Base-by-base conservation (phyloP, 108 stramenopile species). In the Skeletonema potamos region DNA sequence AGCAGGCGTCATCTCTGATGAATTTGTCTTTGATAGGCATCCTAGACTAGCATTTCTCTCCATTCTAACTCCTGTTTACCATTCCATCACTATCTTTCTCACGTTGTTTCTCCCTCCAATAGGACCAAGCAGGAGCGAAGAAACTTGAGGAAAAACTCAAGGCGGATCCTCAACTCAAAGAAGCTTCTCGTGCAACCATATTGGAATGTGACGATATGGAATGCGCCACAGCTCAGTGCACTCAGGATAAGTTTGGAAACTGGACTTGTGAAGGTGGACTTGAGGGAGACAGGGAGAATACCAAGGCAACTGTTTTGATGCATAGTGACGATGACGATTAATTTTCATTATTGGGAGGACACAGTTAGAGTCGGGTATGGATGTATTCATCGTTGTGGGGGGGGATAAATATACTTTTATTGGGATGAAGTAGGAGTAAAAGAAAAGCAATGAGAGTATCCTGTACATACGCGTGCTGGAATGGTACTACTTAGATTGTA, bases 251-350 rank as follows among this genome's bases (percentile, higher is more conserved):
- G 4, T 9, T 13, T 6, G 71, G 71, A 1, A 46, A 72, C 11
- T 72, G 71, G 71, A 37, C 37, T 27, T 72, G 71, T 28, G 71
- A 62, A 9, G 71, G 58, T 15, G 71, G 71, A n/a, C 43, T 72
- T 57, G 71, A 72, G 20, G 71, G 71, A 46, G 36, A 58, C 8
- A 37, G 62, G 32, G 39, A 33, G 9, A 72, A 60, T 18, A 10
- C 15, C 7, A 63, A 72, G 71, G 63, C 71, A 13, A 18, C 20
- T 22, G 71, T 72, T 33, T 60, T 72, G 48, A 72, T 72, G 71
- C 39, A 55, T n/a, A 72, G 71, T 41, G 71, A 72, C 37, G 51
- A 72, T 32, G 71, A 63, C 56, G 71, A 72, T 36, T 72, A 62
- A 60, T 18, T 6, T 55, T 24, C 54, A 58, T 24, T 20, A 32